Conservation (phyloP, 225 moss, liverwort and hornwort genomes). For the Takakia lepidozioides region DNA sequence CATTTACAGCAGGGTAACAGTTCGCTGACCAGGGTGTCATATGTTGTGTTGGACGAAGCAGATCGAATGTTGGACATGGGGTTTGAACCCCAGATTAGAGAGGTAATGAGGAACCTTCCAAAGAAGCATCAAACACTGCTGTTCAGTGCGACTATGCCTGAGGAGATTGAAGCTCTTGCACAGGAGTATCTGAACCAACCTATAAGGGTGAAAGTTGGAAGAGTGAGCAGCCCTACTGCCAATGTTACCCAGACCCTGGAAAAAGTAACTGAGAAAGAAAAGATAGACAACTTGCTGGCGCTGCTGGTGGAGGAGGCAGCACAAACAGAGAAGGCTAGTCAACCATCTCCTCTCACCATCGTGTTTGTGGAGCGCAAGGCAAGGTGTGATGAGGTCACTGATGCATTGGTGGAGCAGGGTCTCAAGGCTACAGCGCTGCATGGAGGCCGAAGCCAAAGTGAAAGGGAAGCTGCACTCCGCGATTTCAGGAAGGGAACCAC, state of each 20-base stretch:
- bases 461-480: slow-evolving; percentile 89
- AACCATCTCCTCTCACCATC: slow-evolving; percentile 31
- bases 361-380: slow-evolving; percentile 48
- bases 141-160: slow-evolving; percentile 59
- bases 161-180: slow-evolving; percentile 46
- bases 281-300: slow-evolving; percentile 32
- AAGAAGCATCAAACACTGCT: slow-evolving; percentile 48
- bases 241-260: slow-evolving; percentile 44
- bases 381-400: slow-evolving; percentile 48
- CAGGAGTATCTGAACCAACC: slow-evolving; percentile 46
- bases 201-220: slow-evolving; percentile 49
- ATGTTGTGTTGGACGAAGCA: slow-evolving; percentile 47
- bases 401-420: slow-evolving; percentile 48
- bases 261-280: slow-evolving; percentile 43
- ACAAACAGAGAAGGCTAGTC: slow-evolving; percentile 30
- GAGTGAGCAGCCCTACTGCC: slow-evolving; percentile 52
- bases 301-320: slow-evolving; percentile 42
- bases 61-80: slow-evolving; percentile 64
- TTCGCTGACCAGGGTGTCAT: slow-evolving; percentile 90
- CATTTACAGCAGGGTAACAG: slow-evolving; percentile 99
- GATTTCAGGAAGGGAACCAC: slow-evolving; percentile 90
- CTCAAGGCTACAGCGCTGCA: slow-evolving; percentile 90
- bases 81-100: slow-evolving; percentile 54
- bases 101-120: slow-evolving; percentile 41
- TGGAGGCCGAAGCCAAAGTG: slow-evolving; percentile 87